Conservation (phyloP, 768 basidiomycete genomes). For the Botryobasidium botryosum region DNA sequence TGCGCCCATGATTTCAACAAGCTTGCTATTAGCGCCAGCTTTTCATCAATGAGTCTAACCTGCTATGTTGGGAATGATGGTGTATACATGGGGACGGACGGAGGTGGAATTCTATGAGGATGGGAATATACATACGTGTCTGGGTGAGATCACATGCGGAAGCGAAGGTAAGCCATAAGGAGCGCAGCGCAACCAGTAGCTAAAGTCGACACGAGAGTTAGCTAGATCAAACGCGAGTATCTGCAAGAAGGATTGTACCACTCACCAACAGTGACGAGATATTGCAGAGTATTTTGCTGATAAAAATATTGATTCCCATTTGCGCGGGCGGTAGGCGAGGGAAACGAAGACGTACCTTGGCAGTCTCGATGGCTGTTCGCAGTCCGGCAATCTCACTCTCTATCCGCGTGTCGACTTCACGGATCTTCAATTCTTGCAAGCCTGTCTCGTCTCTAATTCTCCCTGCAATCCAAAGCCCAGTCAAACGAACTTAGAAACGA, state of each 20-base stretch:
- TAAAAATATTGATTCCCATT: neutral
- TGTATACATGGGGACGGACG: no score
- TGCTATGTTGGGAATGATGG: no score
- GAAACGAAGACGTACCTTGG: conserved; percentile 38
- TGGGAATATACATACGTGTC: no score
- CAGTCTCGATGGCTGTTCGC: conserved; percentile 67
- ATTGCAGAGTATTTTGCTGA: conserved; percentile 44
- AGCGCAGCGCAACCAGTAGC: conserved; percentile 77
- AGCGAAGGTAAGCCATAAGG: conserved; percentile 75
- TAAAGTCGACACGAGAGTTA: conserved; percentile 16
- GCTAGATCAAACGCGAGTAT: neutral
- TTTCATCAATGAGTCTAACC: no score
- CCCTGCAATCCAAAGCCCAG: conserved; percentile 23
- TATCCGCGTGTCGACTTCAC: conserved; percentile 92
- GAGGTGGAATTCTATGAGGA: no score
- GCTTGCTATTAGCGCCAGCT: no score
- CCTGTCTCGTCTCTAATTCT: conserved; percentile 86
- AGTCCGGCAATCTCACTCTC: conserved; percentile 88
- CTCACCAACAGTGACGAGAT: conserved; percentile 74
- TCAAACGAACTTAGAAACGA: neutral
- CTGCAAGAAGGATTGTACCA: conserved; percentile 10
- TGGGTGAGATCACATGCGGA: conserved; percentile 23
- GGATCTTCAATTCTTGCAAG: conserved; percentile 87
- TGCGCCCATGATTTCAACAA: no score
- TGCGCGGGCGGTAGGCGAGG: conserved; percentile 1